A percentile compares a stretch with the other conserved stretches of the same genome.
These are phyloP conservation scores for Taiwanofungus camphoratus DNA, from an alignment of 1,284 basidiomycete genomes.

Conservation along the genomic window DNA sequence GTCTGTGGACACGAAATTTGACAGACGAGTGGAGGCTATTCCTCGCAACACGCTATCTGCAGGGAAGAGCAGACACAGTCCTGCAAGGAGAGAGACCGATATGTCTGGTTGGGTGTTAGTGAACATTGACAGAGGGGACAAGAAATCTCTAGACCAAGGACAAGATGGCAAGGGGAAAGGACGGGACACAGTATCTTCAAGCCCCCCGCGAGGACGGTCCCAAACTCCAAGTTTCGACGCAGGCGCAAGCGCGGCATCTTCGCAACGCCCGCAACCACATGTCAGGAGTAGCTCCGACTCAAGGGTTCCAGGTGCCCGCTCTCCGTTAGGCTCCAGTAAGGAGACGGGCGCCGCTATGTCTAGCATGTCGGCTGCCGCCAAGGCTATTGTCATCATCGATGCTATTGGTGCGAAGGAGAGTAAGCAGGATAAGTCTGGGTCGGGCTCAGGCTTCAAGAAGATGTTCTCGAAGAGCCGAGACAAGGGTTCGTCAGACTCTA, in stretches of 20 bases:
- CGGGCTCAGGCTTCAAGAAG: slow-evolving; percentile 21
- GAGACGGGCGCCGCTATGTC: slow-evolving; percentile 21
- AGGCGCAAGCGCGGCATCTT: too few species aligned
- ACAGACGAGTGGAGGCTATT: neutral
- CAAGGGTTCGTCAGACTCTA: slow-evolving; percentile 11
- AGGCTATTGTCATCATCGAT: slow-evolving; percentile 56
- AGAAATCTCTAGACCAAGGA: neutral
- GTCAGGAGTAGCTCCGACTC: slow-evolving; percentile 25
- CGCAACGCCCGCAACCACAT: slow-evolving; percentile 12
- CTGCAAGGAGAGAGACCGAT: slow-evolving; percentile 19
- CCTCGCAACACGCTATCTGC: neutral
- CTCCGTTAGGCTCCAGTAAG: slow-evolving; percentile 13
- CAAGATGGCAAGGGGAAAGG: slow-evolving; percentile 11
- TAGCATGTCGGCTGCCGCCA: slow-evolving; percentile 43
- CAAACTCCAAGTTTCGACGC: neutral
- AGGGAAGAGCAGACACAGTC: slow-evolving; percentile 10
- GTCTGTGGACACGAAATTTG: neutral
- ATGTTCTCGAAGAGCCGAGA: slow-evolving; percentile 18
- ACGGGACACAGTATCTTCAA: slow-evolving; percentile 6
- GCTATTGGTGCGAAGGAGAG: slow-evolving; percentile 44
- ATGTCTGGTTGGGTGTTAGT: slow-evolving; percentile 57
- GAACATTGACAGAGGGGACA: slow-evolving; percentile 43
- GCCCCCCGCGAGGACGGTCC: slow-evolving; percentile 7
- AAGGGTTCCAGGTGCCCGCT: slow-evolving; percentile 15
- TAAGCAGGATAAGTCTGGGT: slow-evolving; percentile 20